These are phyloP conservation scores for Paramecium bursaria DNA, from an alignment of 73 alveolate species.

Conservation along the genomic window DNA sequence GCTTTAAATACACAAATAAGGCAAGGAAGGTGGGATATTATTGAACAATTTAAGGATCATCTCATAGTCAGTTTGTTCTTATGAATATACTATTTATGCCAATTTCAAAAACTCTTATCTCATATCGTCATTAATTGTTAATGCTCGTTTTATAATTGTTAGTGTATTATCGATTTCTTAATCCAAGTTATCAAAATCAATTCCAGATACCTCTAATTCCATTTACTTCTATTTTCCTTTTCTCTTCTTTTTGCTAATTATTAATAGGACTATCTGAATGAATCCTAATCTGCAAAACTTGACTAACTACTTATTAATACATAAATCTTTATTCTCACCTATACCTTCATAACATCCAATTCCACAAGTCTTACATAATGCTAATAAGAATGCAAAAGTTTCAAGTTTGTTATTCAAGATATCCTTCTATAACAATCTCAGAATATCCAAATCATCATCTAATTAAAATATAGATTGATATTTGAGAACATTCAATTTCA, in stretches of 20 bases:
- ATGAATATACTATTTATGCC: constrained; percentile 24
- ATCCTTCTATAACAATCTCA: constrained; percentile 3
- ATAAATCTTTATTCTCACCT: constrained; percentile 4
- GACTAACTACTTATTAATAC: constrained; percentile 40
- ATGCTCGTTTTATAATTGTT: neutral
- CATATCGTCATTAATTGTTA: constrained; percentile 21
- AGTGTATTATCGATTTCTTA: constrained; percentile 7
- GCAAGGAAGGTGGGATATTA: neutral
- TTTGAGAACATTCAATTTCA: neutral
- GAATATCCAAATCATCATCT: neutral
- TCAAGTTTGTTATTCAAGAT: neutral
- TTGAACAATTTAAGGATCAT: constrained; percentile 10
- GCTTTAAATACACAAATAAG: too few relatives aligned
- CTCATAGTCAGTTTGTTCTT: constrained; percentile 11
- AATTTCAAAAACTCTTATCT: constrained; percentile 17
- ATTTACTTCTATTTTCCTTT: neutral
- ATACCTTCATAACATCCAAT: neutral
- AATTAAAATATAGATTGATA: constrained; percentile 4
- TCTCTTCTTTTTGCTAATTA: neutral
- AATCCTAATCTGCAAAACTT: constrained; percentile 17
- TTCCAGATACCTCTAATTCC: neutral
- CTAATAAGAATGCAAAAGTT: constrained; percentile 7
- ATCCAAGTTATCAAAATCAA: neutral
- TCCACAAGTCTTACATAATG: constrained; percentile 33
- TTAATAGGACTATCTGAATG: neutral